Evolutionary conservation across 1,284 basidiomycete genomes (phyloP), one percentile per base, ranked within the genome.

Genomic region (Hemileia vastatrix): DNA sequence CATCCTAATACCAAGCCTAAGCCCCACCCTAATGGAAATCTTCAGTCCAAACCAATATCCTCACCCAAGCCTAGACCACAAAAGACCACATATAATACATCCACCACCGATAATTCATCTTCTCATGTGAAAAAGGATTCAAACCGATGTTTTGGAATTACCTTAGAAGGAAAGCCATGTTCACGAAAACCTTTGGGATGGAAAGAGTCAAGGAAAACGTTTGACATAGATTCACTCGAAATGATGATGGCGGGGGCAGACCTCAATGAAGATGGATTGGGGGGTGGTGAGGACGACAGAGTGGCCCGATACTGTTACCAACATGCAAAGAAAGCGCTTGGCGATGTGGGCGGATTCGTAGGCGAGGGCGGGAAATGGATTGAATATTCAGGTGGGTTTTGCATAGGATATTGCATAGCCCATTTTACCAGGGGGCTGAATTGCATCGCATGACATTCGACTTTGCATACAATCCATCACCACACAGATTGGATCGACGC

Each of bases 151-250:
- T 33, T 36, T 31, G 58, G 58, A 6, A 60, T 43, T 1, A 60
- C 49, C 19, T 9, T 24, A 13, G 32, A 44, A 36, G 58, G 58
- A 4, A 52, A 54, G 24, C 58, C 58, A 18, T 60, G 58, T 31
- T 52, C 50, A 8, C 33, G 58, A 11, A 60, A 54, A 33, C 58
- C 58, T n/a, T 45, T 60, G 58, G n/a, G n/a, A n/a, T n/a, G n/a
- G n/a, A 60, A 60, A 33, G 15, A 44, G 2, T 15, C 50, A 3
- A n/a, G n/a, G n/a, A n/a, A n/a, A n/a, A n/a, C n/a, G n/a, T n/a
- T n/a, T n/a, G n/a, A n/a, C n/a, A 19, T 23, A n/a, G 18, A 21
- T 4, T 3, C 21, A 2, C 44, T 60, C 4, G n/a, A n/a, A n/a
- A n/a, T n/a, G n/a, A n/a, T n/a, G n/a, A n/a, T n/a, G n/a, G n/a